Evolutionary conservation across 106 monocot species (phyloP).

Genomic region (Xerophyta viscosa): DNA sequence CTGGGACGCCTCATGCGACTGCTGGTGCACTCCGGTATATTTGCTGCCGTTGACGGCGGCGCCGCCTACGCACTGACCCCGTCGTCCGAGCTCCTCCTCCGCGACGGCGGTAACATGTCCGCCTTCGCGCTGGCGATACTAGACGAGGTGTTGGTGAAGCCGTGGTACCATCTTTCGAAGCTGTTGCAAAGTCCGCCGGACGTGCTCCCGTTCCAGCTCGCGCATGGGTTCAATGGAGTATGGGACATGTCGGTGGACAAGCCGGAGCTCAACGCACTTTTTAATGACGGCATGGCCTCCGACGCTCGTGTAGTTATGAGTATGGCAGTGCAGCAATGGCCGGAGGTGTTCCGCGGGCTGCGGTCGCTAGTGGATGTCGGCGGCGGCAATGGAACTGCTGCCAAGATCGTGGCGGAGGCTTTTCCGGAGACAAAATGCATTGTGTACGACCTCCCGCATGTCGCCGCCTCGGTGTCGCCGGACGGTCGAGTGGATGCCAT

Average conservation of each 20-base stretch:
- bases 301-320: not conserved
- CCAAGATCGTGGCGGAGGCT: conserved; percentile 1
- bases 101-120: not conserved
- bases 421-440: conserved; percentile 8
- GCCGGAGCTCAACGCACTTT: not conserved
- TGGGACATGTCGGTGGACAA: not conserved
- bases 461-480: not conserved
- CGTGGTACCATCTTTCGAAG: not conserved
- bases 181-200: not conserved
- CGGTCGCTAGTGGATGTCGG: conserved; percentile 10
- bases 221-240: not conserved
- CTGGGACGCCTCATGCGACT: conserved; percentile 18
- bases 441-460: conserved; percentile 10
- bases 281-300: not conserved
- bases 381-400: conserved; percentile 1
- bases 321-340: not conserved
- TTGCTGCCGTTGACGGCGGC: not conserved
- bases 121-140: not conserved
- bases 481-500: not conserved
- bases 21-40: conserved; percentile 4
- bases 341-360: conserved; percentile 1
- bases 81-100: not conserved
- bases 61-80: conserved; percentile 1
- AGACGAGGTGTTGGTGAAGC: not conserved
- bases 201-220: not conserved